Base-by-base conservation (phyloP, 2,329 filamentous ascomycete genomes). In the Alternaria gansuensis region DNA sequence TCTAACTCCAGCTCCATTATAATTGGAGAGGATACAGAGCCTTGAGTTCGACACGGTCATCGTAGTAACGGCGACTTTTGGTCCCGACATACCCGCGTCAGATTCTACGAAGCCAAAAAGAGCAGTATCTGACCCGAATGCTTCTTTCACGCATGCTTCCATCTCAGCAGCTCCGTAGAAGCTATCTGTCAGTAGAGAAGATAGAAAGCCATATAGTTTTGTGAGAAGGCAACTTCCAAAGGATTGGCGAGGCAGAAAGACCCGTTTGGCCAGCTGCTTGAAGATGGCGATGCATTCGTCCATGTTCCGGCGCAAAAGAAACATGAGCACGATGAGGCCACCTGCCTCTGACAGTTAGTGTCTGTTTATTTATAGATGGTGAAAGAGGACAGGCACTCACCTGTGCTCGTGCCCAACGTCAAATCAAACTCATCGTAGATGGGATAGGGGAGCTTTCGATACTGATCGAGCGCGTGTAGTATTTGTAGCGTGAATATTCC, bases 131-230 rank as follows among this genome's bases (percentile, higher is more conserved):
- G 11, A 45, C 7, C 51, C 26, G 24, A 60, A 66, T 9, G 40
- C 62, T 49, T 60, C 40, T 40, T 59, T 62, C 14, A 64, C 21
- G 28, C 77, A 36, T 75, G 64, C 57, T 77, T 82, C 64, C 73
- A 75, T 51, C 69, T 78, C 33, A 63, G 64, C 50, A 74, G 78
- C 59, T 73, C 36, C 57, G 51, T 64, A 49, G 34, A 69, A 51
- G 59, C 58, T 61, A 57, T 56, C 33, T 13, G 33, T 51, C 28
- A 53, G 57, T 23, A 53, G 8, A 11, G 44, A 56, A 29, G 24
- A 56, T 52, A 60, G 73, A 44, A 84, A 66, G 72, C 65, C 77
- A 81, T 51, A 59, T 4, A 62, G 10, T 17, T 49, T 63, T 13
- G 26, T 14, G 6, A 60, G 36, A 3, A 62, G 2, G 26, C 9